phyloP scores from a whole-genome alignment of 352 stramenopile species.

The Phytopythium ostracodes region DNA sequence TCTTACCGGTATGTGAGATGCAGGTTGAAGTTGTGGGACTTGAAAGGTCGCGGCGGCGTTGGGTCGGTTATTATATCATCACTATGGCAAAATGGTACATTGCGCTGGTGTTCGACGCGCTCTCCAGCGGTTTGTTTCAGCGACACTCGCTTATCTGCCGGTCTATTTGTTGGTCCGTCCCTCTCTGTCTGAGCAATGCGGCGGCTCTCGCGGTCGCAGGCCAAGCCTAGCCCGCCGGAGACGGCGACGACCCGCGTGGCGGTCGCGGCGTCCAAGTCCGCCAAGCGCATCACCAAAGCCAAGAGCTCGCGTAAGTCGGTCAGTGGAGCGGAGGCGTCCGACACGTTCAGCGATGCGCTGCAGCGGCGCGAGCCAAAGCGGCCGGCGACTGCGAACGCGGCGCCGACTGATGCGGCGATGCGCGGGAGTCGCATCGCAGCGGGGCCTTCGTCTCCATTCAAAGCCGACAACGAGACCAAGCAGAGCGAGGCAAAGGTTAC shows the following conservation, averaged over 20 bases:
- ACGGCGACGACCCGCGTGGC: background rate
- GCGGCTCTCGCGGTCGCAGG: background rate
- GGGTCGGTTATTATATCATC: too few relatives aligned
- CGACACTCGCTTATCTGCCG: too few relatives aligned
- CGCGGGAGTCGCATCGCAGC: slow-evolving; percentile 1
- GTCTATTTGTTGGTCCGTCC: background rate
- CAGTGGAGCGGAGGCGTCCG: slow-evolving; percentile 4
- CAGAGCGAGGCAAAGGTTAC: background rate
- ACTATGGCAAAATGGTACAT: too few relatives aligned
- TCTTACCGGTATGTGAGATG: too few relatives aligned
- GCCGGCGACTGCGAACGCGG: background rate
- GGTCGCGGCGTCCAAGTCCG: slow-evolving; percentile 2
- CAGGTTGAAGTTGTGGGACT: too few relatives aligned
- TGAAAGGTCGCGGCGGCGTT: too few relatives aligned
- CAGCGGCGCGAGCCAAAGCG: slow-evolving; percentile 16
- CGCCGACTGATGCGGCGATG: background rate
- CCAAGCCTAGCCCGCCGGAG: background rate
- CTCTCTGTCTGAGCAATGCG: background rate
- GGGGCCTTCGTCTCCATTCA: background rate
- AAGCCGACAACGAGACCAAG: background rate
- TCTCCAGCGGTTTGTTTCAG: too few relatives aligned
- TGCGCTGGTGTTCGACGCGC: too few relatives aligned
- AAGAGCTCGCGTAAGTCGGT: background rate
- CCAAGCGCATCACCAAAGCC: background rate
- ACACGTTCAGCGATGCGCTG: slow-evolving; percentile 23